Evolutionary conservation across 1,284 basidiomycete species (phyloP).

Genomic region (Irpex sp.): DNA sequence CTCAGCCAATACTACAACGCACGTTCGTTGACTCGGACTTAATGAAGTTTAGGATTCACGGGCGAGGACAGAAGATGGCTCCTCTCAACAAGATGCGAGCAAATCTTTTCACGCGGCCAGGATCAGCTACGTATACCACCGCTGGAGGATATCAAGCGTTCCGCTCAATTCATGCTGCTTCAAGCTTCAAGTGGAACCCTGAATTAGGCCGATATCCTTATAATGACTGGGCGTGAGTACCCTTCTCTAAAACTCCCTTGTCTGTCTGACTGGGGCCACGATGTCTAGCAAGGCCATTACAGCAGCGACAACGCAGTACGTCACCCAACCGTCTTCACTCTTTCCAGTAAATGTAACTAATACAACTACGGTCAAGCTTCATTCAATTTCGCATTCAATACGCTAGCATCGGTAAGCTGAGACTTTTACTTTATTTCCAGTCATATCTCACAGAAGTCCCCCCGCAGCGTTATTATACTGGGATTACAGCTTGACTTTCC

Average conservation of each 20-base stretch:
- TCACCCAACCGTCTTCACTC: neutral
- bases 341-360: neutral
- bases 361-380: neutral
- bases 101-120: too few relatives aligned
- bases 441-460: too few relatives aligned
- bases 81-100: too few relatives aligned
- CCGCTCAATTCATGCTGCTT: neutral
- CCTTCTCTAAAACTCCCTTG: neutral
- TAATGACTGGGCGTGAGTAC: neutral
- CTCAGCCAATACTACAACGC: neutral
- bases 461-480: neutral
- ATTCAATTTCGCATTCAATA: neutral
- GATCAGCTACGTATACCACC: neutral
- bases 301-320: neutral
- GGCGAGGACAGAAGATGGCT: too few relatives aligned
- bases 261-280: neutral
- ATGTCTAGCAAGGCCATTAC: neutral
- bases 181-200: too few relatives aligned
- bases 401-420: neutral
- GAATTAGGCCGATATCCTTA: neutral
- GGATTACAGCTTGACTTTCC: neutral
- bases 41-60: too few relatives aligned
- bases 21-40: neutral
- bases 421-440: too few relatives aligned
- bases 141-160: neutral